These are phyloP conservation scores for Endothia cerciana DNA, from an alignment of 2,329 filamentous ascomycete genomes.

Conservation along the genomic window DNA sequence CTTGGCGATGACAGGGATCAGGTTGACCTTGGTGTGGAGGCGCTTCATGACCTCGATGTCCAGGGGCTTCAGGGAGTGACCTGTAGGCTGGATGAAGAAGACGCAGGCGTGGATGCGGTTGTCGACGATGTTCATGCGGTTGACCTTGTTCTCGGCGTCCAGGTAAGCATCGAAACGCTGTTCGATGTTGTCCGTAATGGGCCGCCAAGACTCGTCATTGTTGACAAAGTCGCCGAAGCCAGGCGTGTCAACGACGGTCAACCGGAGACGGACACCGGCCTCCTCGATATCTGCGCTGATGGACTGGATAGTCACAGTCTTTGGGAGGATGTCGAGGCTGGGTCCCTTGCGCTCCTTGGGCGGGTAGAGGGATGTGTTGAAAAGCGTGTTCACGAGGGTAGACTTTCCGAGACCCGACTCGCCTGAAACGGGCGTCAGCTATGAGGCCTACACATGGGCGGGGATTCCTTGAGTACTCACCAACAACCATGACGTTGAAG, in stretches of 20 bases:
- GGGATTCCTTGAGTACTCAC: conserved; percentile 57
- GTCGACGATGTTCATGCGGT: conserved; percentile 99
- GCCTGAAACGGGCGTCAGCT: conserved; percentile 57
- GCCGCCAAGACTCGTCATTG: conserved; percentile 99
- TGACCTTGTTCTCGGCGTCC: conserved; percentile 99
- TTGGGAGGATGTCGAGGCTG: conserved; percentile 96
- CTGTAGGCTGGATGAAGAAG: conserved; percentile 99
- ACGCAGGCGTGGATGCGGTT: conserved; percentile 99
- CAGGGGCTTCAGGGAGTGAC: conserved; percentile 96
- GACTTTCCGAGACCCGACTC: conserved; percentile 99
- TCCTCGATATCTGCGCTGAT: conserved; percentile 98
- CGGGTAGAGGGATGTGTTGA: conserved; percentile 99
- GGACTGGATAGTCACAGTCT: conserved; percentile 93
- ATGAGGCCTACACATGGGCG: not conserved
- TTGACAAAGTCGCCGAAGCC: conserved; percentile 99
- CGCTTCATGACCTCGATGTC: conserved; percentile 99
- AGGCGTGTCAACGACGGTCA: conserved; percentile 97
- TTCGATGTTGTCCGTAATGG: conserved; percentile 99
- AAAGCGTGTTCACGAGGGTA: conserved; percentile 97
- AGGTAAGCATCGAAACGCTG: conserved; percentile 98
- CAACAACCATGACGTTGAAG: conserved; percentile 99
- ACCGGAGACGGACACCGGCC: conserved; percentile 91
- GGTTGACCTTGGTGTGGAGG: conserved; percentile 99
- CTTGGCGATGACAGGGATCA: conserved; percentile 99
- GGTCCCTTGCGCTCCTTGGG: conserved; percentile 98